Percentiles rank a stretch among this genome's conserved stretches.
Conservation (phyloP, 164 flowering plant genomes). For the Umbilicus rupestris region DNA sequence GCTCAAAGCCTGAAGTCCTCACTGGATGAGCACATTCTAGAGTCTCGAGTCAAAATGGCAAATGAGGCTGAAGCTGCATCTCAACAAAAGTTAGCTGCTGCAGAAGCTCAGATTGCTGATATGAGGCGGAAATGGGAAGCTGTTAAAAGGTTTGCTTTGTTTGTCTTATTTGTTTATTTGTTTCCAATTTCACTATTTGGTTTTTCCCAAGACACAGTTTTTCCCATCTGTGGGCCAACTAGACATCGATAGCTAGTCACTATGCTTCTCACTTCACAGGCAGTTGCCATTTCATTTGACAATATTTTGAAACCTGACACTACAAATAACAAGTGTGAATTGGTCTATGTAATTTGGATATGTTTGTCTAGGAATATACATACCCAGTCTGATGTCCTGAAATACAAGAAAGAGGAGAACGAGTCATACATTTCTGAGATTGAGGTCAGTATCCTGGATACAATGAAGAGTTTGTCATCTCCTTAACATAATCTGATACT, state of each 20-base stretch:
- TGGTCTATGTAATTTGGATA: not conserved
- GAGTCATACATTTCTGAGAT: constrained; percentile 86
- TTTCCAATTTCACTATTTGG: not conserved
- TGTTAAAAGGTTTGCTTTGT: constrained; percentile 49
- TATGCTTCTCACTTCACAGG: not conserved
- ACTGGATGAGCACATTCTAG: constrained; percentile 84
- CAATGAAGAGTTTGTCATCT: not conserved
- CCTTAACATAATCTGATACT: not conserved
- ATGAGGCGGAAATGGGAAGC: constrained; percentile 69
- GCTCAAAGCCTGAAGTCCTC: constrained; percentile 73
- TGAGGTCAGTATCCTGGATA: constrained; percentile 44
- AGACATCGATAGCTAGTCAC: not conserved
- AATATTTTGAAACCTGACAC: not conserved
- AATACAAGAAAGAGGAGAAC: constrained; percentile 82
- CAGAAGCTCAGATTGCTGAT: constrained; percentile 94
- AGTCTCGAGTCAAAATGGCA: constrained; percentile 75
- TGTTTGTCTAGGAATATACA: constrained; percentile 43
- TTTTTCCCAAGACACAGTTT: not conserved
- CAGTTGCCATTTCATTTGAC: not conserved
- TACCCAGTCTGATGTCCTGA: constrained; percentile 48
- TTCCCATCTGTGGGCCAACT: not conserved
- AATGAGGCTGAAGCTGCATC: constrained; percentile 91
- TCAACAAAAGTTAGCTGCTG: constrained; percentile 85
- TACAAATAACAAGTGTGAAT: not conserved
- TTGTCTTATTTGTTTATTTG: not conserved